Conservation (phyloP, 2,329 filamentous ascomycete genomes). For the Domatiomyces globalis region DNA sequence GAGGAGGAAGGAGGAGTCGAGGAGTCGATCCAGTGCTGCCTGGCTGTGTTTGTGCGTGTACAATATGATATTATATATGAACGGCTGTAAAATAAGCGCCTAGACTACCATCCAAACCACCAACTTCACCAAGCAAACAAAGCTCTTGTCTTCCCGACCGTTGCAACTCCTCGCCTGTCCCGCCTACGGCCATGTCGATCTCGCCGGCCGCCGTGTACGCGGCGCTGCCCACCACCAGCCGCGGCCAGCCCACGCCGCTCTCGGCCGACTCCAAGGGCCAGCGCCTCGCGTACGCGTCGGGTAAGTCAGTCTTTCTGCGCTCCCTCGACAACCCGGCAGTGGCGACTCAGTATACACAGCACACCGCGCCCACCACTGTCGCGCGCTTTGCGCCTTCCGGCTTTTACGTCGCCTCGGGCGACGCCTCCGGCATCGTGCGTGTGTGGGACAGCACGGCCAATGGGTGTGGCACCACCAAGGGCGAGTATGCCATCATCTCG, state of each 20-base stretch:
- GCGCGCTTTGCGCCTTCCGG: slow-evolving; percentile 88
- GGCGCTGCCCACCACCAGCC: slow-evolving; percentile 65
- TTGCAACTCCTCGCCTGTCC: too few species aligned
- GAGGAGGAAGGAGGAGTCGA: too few species aligned
- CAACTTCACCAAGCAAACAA: too few species aligned
- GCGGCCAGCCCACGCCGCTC: slow-evolving; percentile 79
- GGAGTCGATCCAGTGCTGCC: too few species aligned
- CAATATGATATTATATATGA: too few species aligned
- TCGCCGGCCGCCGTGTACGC: slow-evolving; percentile 59
- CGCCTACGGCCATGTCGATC: neutral
- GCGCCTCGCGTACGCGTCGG: slow-evolving; percentile 82
- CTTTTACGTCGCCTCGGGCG: slow-evolving; percentile 88
- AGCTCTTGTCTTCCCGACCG: too few species aligned
- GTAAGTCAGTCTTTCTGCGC: slow-evolving; percentile 91
- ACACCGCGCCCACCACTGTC: slow-evolving; percentile 78
- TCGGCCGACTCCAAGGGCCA: slow-evolving; percentile 81
- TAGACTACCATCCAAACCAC: too few species aligned
- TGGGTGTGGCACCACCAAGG: slow-evolving; percentile 60
- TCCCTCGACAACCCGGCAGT: slow-evolving; percentile 79
- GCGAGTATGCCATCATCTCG: slow-evolving; percentile 87
- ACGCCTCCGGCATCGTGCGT: slow-evolving; percentile 67
- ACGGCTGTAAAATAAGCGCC: too few species aligned
- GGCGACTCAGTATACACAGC: slow-evolving; percentile 80
- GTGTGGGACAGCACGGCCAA: slow-evolving; percentile 85
- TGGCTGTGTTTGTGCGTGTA: too few species aligned